Conservation (phyloP, 73 alveolate genomes). For the Tetrahymena elliotti region DNA sequence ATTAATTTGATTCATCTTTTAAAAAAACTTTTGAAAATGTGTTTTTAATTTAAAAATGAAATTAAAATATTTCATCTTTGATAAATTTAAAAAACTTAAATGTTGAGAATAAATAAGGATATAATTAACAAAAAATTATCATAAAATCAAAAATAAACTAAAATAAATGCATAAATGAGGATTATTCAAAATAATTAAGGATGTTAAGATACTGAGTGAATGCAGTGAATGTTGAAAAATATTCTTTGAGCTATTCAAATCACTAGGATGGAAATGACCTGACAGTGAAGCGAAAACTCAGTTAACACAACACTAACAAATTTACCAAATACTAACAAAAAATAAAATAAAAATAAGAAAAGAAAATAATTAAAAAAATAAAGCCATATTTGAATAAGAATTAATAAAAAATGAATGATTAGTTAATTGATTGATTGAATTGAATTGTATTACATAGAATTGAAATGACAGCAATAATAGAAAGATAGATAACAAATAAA, state of each 20-base stretch:
- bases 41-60: too few species aligned
- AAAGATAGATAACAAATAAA: background rate
- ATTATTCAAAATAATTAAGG: too few species aligned
- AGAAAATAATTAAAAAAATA: background rate
- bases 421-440: background rate
- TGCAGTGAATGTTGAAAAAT: background rate
- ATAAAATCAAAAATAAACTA: background rate
- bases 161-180: background rate
- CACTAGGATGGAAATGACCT: background rate
- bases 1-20: too few species aligned
- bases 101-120: background rate
- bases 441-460: background rate
- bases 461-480: background rate
- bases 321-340: background rate
- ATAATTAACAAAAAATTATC: too few species aligned
- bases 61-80: too few species aligned
- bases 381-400: background rate
- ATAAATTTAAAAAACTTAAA: too few species aligned
- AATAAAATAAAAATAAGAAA: background rate
- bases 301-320: background rate
- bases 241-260: background rate
- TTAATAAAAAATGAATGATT: too few species aligned
- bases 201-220: background rate
- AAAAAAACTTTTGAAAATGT: too few species aligned
- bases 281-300: too few species aligned